Base-by-base conservation (phyloP, 208 protist genomes). In the Trypanosoma avium region DNA sequence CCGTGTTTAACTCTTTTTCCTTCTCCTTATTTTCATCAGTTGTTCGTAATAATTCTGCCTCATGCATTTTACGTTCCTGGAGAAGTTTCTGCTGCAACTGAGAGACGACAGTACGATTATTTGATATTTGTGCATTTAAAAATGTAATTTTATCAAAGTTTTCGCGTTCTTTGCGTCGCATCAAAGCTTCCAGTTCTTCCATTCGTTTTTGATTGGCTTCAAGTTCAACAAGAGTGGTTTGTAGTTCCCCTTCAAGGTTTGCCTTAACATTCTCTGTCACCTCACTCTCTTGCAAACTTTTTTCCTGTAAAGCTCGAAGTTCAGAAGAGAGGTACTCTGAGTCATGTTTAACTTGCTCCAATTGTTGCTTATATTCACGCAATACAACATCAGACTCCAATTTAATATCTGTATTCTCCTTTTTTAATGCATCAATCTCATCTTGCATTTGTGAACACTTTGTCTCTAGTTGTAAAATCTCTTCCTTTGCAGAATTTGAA, bases 61-160 rank as follows among this genome's bases (percentile, higher is more conserved):
- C 70, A 56, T 86, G 55, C 33, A 48, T 49, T 32, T 73, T 65
- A 29, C 80, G 81, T 42, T 90, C 83, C 6, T 73, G 59, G 1
- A 74, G 42, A 45, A 95, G 57, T 63, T 82, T 84, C 10, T 73
- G 59, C 47, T 91, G 89, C 27, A 95, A 63, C 58, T 90, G 83
- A 0, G 80, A 69, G 29, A 89, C 75, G 0, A 84, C 75, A 4
- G 82, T 89, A 9, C 89, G 82, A 22, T 86, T 77, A 52, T 96
- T 93, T 19, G 81, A 69, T 12, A 94, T 72, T 77, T 96, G 90
- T 12, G 90, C 90, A 64, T 93, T 93, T 36, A 96, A 65, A 70
- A 92, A 92, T 10, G 88, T 93, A 15, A 94, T 75, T 52, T 92
- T 86, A 52, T 94, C 90, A 57, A 90, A 93, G 65, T 93, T 79